These are phyloP conservation scores for Asterella californica DNA, from an alignment of 225 moss, liverwort and hornwort species.

Conservation along the genomic window DNA sequence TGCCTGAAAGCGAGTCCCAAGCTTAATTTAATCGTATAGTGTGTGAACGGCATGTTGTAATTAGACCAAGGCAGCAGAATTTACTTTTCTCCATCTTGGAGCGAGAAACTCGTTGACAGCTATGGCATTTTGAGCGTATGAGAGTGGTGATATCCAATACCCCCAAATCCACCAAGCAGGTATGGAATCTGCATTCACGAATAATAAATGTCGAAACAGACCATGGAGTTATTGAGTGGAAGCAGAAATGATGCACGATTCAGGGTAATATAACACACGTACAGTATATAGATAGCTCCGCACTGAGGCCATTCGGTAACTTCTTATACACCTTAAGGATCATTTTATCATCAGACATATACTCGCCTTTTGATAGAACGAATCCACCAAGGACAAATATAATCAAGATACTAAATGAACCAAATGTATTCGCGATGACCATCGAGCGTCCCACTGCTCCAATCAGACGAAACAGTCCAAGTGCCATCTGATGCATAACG, in stretches of 20 bases:
- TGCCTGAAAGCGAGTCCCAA: too few relatives aligned
- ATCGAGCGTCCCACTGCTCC: slow-evolving; percentile 69
- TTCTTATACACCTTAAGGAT: neutral
- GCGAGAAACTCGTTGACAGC: slow-evolving; percentile 66
- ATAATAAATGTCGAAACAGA: neutral
- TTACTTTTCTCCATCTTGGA: slow-evolving; percentile 41
- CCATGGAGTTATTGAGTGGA: neutral
- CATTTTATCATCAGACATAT: neutral
- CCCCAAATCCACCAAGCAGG: slow-evolving; percentile 74
- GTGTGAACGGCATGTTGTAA: neutral
- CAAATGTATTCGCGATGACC: slow-evolving; percentile 78
- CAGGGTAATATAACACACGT: neutral
- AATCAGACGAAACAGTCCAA: slow-evolving; percentile 67
- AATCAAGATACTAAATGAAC: slow-evolving; percentile 62
- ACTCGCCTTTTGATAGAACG: slow-evolving; percentile 52
- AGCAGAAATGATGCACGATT: neutral
- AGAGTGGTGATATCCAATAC: slow-evolving; percentile 70
- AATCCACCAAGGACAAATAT: slow-evolving; percentile 87
- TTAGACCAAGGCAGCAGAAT: neutral
- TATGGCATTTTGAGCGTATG: slow-evolving; percentile 76
- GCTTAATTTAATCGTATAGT: too few relatives aligned
- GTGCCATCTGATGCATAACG: slow-evolving; percentile 84
- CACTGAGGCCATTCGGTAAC: too few relatives aligned
- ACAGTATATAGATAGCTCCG: neutral
- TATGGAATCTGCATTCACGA: slow-evolving; percentile 38